Conservation (phyloP, 129 eudicot genomes). For the Daucus carota region DNA sequence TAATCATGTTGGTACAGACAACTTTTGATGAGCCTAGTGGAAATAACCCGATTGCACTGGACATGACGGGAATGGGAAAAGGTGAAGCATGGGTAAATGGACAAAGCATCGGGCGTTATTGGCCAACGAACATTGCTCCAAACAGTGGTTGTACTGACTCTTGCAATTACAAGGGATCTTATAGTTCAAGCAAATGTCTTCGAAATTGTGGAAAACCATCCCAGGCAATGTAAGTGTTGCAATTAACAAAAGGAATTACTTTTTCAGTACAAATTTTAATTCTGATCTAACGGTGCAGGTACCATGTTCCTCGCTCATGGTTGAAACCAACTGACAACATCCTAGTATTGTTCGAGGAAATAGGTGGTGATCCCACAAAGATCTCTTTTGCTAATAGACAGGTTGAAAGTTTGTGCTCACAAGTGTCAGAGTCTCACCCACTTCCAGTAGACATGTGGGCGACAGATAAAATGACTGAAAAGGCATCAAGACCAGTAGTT, state of each 20-base stretch:
- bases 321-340: conserved; percentile 55
- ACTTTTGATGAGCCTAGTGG: conserved; percentile 74
- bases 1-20: conserved; percentile 38
- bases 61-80: conserved; percentile 85
- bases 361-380: conserved; percentile 77
- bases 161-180: conserved; percentile 74
- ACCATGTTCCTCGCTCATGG: conserved; percentile 94
- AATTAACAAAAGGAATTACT: neutral
- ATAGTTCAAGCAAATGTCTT: conserved; percentile 54
- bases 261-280: neutral
- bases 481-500: conserved; percentile 36
- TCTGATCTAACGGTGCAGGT: conserved; percentile 28
- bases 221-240: conserved; percentile 57
- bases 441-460: conserved; percentile 66
- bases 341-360: conserved; percentile 73
- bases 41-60: conserved; percentile 57
- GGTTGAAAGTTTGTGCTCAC: conserved; percentile 59
- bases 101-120: conserved; percentile 88
- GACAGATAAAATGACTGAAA: conserved; percentile 29
- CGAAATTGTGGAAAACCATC: conserved; percentile 83
- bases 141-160: conserved; percentile 47
- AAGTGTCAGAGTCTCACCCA: conserved; percentile 65
- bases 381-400: conserved; percentile 55
- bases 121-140: conserved; percentile 69
- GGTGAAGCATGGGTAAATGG: conserved; percentile 99